Conservation (phyloP, 2,329 filamentous ascomycete species). For the Calonectria ilicicola region DNA sequence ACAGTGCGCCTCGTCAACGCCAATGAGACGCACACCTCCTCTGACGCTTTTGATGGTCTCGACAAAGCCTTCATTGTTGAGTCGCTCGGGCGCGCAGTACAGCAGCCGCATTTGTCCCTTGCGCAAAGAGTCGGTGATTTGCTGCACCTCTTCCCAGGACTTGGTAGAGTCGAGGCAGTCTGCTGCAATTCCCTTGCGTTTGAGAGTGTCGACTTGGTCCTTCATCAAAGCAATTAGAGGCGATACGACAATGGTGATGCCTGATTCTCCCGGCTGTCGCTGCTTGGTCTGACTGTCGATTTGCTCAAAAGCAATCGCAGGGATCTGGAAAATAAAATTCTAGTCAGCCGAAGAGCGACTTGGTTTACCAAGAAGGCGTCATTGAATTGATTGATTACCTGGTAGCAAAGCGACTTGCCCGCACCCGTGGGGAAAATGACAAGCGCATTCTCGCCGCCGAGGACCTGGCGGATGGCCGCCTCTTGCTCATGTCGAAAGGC, state of each 20-base stretch:
- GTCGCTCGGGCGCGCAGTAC: slow-evolving; percentile 69
- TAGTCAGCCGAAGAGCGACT: background rate
- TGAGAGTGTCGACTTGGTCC: slow-evolving; percentile 68
- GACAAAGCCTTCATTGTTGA: slow-evolving; percentile 72
- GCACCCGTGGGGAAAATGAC: slow-evolving; percentile 62
- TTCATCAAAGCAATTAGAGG: slow-evolving; percentile 71
- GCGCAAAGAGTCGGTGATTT: slow-evolving; percentile 51
- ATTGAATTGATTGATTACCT: too few relatives aligned
- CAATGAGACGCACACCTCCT: slow-evolving; percentile 67
- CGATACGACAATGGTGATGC: slow-evolving; percentile 68
- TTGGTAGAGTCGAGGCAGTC: slow-evolving; percentile 69
- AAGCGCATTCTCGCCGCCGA: slow-evolving; percentile 55
- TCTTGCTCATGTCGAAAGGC: slow-evolving; percentile 60
- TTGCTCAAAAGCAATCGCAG: slow-evolving; percentile 59
- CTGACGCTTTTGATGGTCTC: slow-evolving; percentile 65
- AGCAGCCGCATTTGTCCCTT: slow-evolving; percentile 64
- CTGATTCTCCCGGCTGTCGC: slow-evolving; percentile 49
- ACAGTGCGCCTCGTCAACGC: slow-evolving; percentile 70
- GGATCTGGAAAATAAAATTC: slow-evolving; percentile 49
- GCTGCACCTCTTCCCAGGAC: slow-evolving; percentile 57
- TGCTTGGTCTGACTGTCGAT: slow-evolving; percentile 50
- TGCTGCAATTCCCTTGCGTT: slow-evolving; percentile 61
- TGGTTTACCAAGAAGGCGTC: too few relatives aligned
- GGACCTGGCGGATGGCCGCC: slow-evolving; percentile 51
- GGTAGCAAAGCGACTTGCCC: slow-evolving; percentile 63